Evolutionary conservation across 2,329 filamentous ascomycete species (phyloP).

Genomic region (Akanthomyces lecanii): DNA sequence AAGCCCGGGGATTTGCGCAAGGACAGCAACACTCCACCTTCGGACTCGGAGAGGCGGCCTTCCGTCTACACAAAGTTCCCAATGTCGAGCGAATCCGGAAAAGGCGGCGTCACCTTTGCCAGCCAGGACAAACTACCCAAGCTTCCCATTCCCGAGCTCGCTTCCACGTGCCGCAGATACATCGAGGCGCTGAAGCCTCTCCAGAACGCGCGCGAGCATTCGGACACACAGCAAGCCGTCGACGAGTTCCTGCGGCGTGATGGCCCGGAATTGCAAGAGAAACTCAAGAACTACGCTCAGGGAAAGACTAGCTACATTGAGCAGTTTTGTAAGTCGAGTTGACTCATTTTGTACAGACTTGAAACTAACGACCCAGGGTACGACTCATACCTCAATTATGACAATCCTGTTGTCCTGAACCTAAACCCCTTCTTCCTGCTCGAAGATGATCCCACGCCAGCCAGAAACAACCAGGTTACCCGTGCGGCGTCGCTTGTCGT

Average conservation of each 20-base stretch:
- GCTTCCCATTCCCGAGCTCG: slow-evolving; percentile 86
- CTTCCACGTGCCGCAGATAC: slow-evolving; percentile 73
- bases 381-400: slow-evolving; percentile 96
- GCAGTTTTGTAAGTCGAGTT: slow-evolving; percentile 76
- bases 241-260: slow-evolving; percentile 78
- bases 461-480: slow-evolving; percentile 93
- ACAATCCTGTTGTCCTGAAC: slow-evolving; percentile 96
- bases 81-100: slow-evolving; percentile 52
- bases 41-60: slow-evolving; percentile 12
- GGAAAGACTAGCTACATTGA: slow-evolving; percentile 96
- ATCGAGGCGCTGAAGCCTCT: slow-evolving; percentile 74
- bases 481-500: slow-evolving; percentile 87
- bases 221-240: slow-evolving; percentile 75
- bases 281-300: slow-evolving; percentile 82
- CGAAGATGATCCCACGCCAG: slow-evolving; percentile 94
- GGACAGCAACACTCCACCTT: not conserved
- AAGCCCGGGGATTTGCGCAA: slow-evolving; percentile 9
- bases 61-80: slow-evolving; percentile 39
- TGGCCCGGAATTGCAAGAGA: slow-evolving; percentile 81
- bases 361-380: slow-evolving; percentile 62
- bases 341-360: not conserved
- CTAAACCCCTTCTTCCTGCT: slow-evolving; percentile 96
- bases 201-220: slow-evolving; percentile 75
- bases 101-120: slow-evolving; percentile 80
- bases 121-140: slow-evolving; percentile 85